Evolutionary conservation across 768 basidiomycete genomes (phyloP).

Genomic region (Boletus patriciae): DNA sequence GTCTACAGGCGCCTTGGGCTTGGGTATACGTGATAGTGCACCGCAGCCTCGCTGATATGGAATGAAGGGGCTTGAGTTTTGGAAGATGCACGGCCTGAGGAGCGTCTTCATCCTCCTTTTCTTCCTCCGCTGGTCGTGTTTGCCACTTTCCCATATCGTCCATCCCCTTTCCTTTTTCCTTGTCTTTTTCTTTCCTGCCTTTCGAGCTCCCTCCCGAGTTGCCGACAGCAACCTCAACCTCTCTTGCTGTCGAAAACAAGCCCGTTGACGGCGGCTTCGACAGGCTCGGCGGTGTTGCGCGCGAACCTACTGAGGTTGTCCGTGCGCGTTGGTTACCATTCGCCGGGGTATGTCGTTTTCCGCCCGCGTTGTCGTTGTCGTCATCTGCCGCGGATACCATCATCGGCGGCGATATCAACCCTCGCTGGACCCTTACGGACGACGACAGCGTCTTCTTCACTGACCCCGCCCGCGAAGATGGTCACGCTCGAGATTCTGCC

Average conservation of each 20-base stretch:
- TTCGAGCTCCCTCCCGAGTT: neutral
- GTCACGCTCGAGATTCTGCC: neutral
- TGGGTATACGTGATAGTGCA: no score
- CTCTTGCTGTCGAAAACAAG: neutral
- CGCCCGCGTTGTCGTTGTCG: slow-evolving; percentile 2
- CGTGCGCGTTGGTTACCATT: neutral
- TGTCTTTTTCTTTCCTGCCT: neutral
- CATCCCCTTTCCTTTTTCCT: neutral
- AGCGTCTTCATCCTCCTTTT: neutral
- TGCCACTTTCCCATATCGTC: neutral
- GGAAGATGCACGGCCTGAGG: neutral
- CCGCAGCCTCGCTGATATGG: no score
- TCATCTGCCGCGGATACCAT: slow-evolving; percentile 11
- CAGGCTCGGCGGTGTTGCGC: neutral
- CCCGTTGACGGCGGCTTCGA: slow-evolving; percentile 4
- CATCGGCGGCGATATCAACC: neutral
- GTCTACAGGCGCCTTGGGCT: no score
- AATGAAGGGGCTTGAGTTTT: no score
- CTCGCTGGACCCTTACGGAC: neutral
- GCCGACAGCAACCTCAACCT: neutral
- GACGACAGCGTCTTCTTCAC: slow-evolving; percentile 12
- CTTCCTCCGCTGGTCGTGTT: neutral
- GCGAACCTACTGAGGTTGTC: neutral
- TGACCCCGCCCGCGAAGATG: slow-evolving; percentile 9
- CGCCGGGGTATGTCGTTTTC: neutral